Conservation (phyloP, 176 grass and related monocot species). For the Cenchrus fungigraminus region DNA sequence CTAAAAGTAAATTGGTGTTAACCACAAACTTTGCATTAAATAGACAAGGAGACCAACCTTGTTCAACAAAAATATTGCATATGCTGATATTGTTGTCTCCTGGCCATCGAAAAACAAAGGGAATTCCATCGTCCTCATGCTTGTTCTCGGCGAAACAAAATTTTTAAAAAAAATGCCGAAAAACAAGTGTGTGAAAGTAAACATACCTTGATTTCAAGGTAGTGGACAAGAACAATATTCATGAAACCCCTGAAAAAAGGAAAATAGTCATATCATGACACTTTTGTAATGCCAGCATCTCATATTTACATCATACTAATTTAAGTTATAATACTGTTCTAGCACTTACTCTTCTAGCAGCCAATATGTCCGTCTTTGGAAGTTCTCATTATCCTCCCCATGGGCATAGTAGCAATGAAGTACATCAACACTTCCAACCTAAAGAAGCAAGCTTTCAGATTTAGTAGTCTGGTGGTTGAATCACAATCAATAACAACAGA, state of each 20-base stretch:
- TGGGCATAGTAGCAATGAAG: slow-evolving; percentile 99
- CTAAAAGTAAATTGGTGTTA: not conserved
- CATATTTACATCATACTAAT: slow-evolving; percentile 33
- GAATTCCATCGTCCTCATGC: slow-evolving; percentile 64
- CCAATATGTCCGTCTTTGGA: slow-evolving; percentile 98
- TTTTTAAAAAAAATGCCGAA: not conserved
- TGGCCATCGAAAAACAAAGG: slow-evolving; percentile 79
- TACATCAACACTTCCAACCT: slow-evolving; percentile 99
- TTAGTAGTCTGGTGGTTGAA: slow-evolving; percentile 27
- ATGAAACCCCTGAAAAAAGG: slow-evolving; percentile 81
- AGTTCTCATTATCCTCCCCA: slow-evolving; percentile 91
- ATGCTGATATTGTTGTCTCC: slow-evolving; percentile 74
- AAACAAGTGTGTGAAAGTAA: slow-evolving; percentile 1
- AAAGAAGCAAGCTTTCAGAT: slow-evolving; percentile 33
- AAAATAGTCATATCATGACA: slow-evolving; percentile 32
- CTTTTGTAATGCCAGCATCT: not conserved
- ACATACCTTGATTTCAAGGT: slow-evolving; percentile 94
- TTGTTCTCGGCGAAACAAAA: slow-evolving; percentile 26
- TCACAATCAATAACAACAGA: slow-evolving; percentile 41
- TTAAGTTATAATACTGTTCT: slow-evolving; percentile 3
- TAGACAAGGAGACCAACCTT: slow-evolving; percentile 62
- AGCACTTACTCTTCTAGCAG: slow-evolving; percentile 92
- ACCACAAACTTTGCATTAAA: not conserved
- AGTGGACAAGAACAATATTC: slow-evolving; percentile 99
- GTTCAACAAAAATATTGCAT: slow-evolving; percentile 55